Evolutionary conservation across 164 flowering plant species (phyloP).

Genomic region (Aristolochia contorta): DNA sequence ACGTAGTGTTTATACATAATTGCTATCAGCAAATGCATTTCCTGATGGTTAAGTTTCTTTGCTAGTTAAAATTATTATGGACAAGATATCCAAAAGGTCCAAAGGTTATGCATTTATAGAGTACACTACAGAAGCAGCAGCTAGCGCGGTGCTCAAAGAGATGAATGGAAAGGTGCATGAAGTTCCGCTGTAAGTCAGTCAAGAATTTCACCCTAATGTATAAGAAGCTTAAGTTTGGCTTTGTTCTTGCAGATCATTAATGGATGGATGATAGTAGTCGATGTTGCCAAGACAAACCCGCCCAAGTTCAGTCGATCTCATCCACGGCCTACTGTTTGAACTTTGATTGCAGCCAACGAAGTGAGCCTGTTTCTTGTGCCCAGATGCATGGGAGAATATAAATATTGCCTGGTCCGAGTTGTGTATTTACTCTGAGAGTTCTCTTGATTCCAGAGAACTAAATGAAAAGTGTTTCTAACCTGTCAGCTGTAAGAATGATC

Average conservation of each 20-base stretch:
- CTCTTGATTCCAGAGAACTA: too few relatives aligned
- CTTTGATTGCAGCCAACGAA: conserved; percentile 1
- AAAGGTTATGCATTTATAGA: conserved; percentile 91
- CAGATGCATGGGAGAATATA: conserved; percentile 4
- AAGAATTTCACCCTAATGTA: too few relatives aligned
- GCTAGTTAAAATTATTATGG: conserved; percentile 87
- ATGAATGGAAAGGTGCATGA: conserved; percentile 82
- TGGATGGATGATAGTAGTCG: conserved; percentile 90
- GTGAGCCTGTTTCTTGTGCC: neutral
- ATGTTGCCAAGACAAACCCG: conserved; percentile 74
- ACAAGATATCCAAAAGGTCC: conserved; percentile 92
- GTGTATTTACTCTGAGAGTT: too few relatives aligned
- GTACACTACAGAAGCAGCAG: conserved; percentile 88
- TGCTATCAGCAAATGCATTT: neutral
- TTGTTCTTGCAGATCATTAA: conserved; percentile 68
- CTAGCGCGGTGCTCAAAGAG: conserved; percentile 74
- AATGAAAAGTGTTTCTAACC: too few relatives aligned
- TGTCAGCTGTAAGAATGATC: too few relatives aligned
- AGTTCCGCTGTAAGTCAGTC: too few relatives aligned
- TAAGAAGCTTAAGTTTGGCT: neutral
- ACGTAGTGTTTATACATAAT: too few relatives aligned
- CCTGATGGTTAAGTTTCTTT: neutral
- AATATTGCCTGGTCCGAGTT: conserved; percentile 20
- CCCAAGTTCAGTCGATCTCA: conserved; percentile 40
- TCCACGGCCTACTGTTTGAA: conserved; percentile 12